Evolutionary conservation across 495 filamentous ascomycete species (phyloP).

Genomic region (Tuber brumale): DNA sequence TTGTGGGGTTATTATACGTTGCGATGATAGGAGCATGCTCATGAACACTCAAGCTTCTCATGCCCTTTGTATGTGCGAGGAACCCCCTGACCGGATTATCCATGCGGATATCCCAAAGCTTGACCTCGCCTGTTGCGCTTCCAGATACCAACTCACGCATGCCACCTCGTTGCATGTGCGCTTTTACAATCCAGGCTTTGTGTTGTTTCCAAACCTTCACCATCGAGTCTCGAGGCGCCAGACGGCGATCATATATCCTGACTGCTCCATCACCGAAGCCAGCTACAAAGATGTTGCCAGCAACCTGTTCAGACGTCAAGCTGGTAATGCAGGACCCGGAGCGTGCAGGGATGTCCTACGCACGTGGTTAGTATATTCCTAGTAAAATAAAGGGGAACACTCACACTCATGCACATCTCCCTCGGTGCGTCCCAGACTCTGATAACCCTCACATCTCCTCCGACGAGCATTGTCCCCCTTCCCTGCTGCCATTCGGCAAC

Average conservation of each 20-base stretch:
- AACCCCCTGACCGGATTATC: slow-evolving; percentile 67
- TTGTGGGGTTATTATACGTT: slow-evolving; percentile 57
- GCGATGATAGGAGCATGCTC: slow-evolving; percentile 96
- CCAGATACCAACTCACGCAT: slow-evolving; percentile 82
- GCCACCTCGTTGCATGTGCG: slow-evolving; percentile 95
- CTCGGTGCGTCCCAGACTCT: slow-evolving; percentile 90
- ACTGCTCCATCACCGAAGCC: slow-evolving; percentile 97
- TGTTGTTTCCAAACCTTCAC: slow-evolving; percentile 95
- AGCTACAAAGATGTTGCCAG: slow-evolving; percentile 88
- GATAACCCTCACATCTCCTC: slow-evolving; percentile 92
- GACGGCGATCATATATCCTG: slow-evolving; percentile 83
- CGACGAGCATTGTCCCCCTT: slow-evolving; percentile 86
- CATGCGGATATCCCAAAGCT: slow-evolving; percentile 92
- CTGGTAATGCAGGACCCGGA: slow-evolving; percentile 94
- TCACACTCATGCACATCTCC: slow-evolving; percentile 77
- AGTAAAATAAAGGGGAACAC: slow-evolving; percentile 22
- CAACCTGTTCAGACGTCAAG: slow-evolving; percentile 92
- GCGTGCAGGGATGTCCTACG: slow-evolving; percentile 83
- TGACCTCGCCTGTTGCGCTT: slow-evolving; percentile 82
- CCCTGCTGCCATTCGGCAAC: slow-evolving; percentile 99
- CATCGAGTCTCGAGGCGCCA: slow-evolving; percentile 75
- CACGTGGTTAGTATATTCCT: slow-evolving; percentile 4
- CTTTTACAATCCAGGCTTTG: slow-evolving; percentile 85
- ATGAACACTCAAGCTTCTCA: slow-evolving; percentile 83
- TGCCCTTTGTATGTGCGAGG: slow-evolving; percentile 64